A percentile compares a stretch with the other conserved stretches of the same genome.
Conservation (phyloP, 805 yeast species). For the Saturnispora saitoi region DNA sequence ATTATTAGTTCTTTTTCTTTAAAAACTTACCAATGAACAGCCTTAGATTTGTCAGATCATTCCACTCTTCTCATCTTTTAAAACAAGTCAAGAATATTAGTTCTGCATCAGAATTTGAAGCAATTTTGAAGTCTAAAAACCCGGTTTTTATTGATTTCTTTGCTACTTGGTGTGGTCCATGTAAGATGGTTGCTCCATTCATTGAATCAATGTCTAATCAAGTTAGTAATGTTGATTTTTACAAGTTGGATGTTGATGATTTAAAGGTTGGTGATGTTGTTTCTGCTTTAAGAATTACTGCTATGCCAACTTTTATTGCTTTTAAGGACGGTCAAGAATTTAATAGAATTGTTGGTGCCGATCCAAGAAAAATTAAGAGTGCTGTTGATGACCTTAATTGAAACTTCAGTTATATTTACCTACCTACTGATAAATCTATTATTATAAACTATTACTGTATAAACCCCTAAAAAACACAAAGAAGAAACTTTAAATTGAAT, state of each 20-base stretch:
- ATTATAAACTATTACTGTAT: constrained; percentile 2
- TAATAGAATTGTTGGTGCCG: constrained; percentile 60
- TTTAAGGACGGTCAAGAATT: constrained; percentile 52
- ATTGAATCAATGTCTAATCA: constrained; percentile 36
- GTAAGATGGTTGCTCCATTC: constrained; percentile 60
- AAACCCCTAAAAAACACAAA: neutral
- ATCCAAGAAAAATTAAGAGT: constrained; percentile 25
- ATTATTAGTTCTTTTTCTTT: neutral
- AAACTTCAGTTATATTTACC: neutral
- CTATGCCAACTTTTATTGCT: constrained; percentile 70
- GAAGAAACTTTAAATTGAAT: neutral
- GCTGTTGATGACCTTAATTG: constrained; percentile 5
- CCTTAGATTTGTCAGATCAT: constrained; percentile 6
- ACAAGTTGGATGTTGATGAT: constrained; percentile 64
- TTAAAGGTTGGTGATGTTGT: constrained; percentile 44
- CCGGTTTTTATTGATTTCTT: constrained; percentile 47
- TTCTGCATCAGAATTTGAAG: neutral
- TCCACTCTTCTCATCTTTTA: constrained; percentile 1
- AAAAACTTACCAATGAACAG: constrained; percentile 2
- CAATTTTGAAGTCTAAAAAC: constrained; percentile 1
- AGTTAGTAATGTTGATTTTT: constrained; percentile 46
- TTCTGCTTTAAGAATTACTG: constrained; percentile 48
- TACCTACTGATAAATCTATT: neutral
- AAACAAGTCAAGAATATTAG: constrained; percentile 3
- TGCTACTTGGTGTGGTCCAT: constrained; percentile 78